Percentiles rank a stretch among this genome's conserved stretches.
phyloP scores from a whole-genome alignment of 768 basidiomycete species.

The Lactarius sanguifluus region DNA sequence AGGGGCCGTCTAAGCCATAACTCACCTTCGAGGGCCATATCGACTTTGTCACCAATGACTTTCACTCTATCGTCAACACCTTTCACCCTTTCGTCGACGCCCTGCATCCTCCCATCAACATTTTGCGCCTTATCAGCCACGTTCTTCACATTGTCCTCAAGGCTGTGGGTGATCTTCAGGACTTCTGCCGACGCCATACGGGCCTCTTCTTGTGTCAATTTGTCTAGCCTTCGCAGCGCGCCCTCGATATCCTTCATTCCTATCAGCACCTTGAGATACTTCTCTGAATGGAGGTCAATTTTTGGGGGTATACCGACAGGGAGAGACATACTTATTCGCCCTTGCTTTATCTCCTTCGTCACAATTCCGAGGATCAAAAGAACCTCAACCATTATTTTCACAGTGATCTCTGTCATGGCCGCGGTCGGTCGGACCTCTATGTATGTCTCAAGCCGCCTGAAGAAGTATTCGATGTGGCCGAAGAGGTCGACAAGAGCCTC shows the following conservation, averaged over 20 bases:
- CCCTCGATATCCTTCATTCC: neutral
- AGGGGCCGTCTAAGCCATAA: too few relatives aligned
- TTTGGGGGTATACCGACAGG: too few relatives aligned
- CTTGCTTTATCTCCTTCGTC: slow-evolving; percentile 3
- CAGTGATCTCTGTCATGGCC: neutral
- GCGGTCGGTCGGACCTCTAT: neutral
- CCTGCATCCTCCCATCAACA: too few relatives aligned
- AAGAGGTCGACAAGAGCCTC: slow-evolving; percentile 7
- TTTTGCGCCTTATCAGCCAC: too few relatives aligned
- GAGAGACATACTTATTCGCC: neutral
- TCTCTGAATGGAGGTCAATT: neutral
- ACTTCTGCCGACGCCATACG: too few relatives aligned
- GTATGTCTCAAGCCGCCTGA: slow-evolving; percentile 11
- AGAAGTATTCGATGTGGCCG: slow-evolving; percentile 1
- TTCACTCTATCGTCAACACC: too few relatives aligned
- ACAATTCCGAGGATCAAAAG: slow-evolving; percentile 7
- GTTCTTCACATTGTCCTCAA: too few relatives aligned
- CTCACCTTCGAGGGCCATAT: too few relatives aligned
- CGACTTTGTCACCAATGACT: too few relatives aligned
- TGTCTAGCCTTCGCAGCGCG: neutral
- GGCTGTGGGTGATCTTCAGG: too few relatives aligned
- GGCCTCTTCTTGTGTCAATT: neutral
- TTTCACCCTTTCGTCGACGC: too few relatives aligned
- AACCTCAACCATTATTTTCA: slow-evolving; percentile 11
- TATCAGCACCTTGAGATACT: slow-evolving; percentile 1